Percentiles rank a stretch among this genome's conserved stretches.
Evolutionary conservation across 768 basidiomycete genomes (phyloP).

Genomic region (Hemileccinum impolitum): DNA sequence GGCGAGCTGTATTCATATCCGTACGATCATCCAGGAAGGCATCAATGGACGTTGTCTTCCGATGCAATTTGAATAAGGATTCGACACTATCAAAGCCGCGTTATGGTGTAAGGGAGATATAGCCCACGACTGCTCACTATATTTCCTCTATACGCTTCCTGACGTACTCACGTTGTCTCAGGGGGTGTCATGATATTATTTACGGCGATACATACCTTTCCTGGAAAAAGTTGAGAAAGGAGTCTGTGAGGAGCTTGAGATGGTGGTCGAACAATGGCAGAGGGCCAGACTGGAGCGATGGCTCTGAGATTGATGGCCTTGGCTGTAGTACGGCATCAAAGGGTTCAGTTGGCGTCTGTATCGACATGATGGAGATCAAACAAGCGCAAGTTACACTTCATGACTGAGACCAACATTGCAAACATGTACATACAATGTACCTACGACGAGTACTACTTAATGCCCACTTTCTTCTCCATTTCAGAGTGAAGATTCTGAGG

Average conservation of each 20-base stretch:
- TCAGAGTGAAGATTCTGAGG: conserved; percentile 58
- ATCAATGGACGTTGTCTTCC: conserved; percentile 69
- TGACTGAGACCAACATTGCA: conserved; percentile 8
- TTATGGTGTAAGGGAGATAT: neutral
- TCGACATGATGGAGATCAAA: conserved; percentile 18
- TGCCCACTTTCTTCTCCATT: conserved; percentile 59
- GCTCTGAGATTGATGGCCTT: conserved; percentile 29
- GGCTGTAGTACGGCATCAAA: conserved; percentile 20
- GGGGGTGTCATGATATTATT: conserved; percentile 13
- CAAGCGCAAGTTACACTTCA: neutral
- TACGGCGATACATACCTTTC: conserved; percentile 57
- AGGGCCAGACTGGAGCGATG: conserved; percentile 43
- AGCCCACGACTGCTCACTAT: conserved; percentile 52
- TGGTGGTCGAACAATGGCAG: conserved; percentile 70
- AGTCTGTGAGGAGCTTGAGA: conserved; percentile 62
- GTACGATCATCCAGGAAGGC: conserved; percentile 66
- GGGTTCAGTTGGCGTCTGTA: conserved; percentile 17
- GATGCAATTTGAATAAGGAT: conserved; percentile 68
- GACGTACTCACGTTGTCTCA: conserved; percentile 18
- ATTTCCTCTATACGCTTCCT: conserved; percentile 83
- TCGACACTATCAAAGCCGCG: conserved; percentile 53
- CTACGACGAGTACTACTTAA: conserved; percentile 25
- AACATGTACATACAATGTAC: conserved; percentile 25
- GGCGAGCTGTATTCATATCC: conserved; percentile 60
- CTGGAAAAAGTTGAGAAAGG: conserved; percentile 80